Conservation (phyloP, 371 early-diverging fungal genomes). For the Gilbertella persicaria region DNA sequence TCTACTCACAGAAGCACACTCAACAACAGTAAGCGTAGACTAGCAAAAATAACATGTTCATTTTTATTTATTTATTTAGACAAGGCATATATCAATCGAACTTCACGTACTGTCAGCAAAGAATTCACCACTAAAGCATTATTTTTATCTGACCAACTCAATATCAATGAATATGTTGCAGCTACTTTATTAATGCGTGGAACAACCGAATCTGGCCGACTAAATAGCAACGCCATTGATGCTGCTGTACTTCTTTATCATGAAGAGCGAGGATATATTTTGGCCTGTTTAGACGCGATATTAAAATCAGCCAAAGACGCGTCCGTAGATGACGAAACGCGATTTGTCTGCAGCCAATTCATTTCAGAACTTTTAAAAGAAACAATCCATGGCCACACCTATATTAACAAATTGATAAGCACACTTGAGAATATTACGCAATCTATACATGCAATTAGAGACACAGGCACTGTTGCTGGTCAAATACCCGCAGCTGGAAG, state of each 20-base stretch:
- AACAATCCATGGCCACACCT: constrained; percentile 10
- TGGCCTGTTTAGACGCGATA: constrained; percentile 64
- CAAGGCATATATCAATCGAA: constrained; percentile 55
- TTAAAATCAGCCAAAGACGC: constrained; percentile 55
- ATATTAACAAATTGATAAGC: constrained; percentile 21
- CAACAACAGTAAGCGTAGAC: constrained; percentile 44
- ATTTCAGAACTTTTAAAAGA: constrained; percentile 26
- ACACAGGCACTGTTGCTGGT: constrained; percentile 31
- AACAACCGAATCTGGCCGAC: constrained; percentile 47
- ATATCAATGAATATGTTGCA: constrained; percentile 79
- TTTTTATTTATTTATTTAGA: constrained; percentile 19
- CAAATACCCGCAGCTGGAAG: constrained; percentile 26
- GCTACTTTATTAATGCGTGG: constrained; percentile 72
- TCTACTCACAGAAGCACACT: constrained; percentile 48
- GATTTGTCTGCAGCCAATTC: constrained; percentile 35
- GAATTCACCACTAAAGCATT: constrained; percentile 69
- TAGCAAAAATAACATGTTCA: not conserved
- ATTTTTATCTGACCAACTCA: constrained; percentile 77
- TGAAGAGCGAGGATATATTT: constrained; percentile 65
- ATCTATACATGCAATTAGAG: constrained; percentile 31
- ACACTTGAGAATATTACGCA: constrained; percentile 19
- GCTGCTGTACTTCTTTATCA: constrained; percentile 73
- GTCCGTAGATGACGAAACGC: constrained; percentile 50
- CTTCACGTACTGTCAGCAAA: constrained; percentile 60
- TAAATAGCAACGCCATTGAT: constrained; percentile 62